Evolutionary conservation across 1,284 basidiomycete genomes (phyloP), one percentile per base, ranked within the genome.

Genomic region (Sanghuangporus baumii): DNA sequence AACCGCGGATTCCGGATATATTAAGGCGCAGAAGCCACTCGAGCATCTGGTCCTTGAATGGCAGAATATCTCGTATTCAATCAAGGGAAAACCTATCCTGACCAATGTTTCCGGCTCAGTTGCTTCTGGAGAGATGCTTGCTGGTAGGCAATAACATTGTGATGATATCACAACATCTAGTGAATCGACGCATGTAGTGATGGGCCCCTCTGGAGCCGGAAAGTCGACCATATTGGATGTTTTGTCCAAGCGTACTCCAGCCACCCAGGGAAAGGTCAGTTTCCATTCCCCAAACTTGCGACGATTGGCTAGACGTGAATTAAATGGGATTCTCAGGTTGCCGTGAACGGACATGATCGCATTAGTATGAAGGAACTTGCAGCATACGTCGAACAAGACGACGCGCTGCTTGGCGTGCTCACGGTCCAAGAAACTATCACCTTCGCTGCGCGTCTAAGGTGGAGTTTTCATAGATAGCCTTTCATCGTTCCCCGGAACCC

Each of bases 351-450:
- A 20, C 40, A 60, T 47, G 63, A 55, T 51, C 18, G 56, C 37
- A 46, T 66, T 8, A 58, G 71, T 65, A 64, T 72, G 70, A 57
- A 68, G 64, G 16, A 56, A 0, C 65, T 75, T 20, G 71, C 79
- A 16, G 75, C 79, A 6, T 87, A 85, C 67, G 84, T 86, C 36
- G 86, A 88, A 71, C 79, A 85, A 71, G 79, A 82, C 64, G 85
- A 88, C 66, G 79, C 85, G 0, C 74, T 87, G 3, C 75, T 85
- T 1, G 83, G 84, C 1, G 85, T 83, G 3, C 75, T 85, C 23
- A 86, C 87, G 3, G 86, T 88, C 3, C 76, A 81, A 2, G 87
- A 89, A 71, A 83, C 85, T 0, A 78, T 89, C 11, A 66, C 78
- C 9, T 88, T 86, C 67, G 83, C 86, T 0, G 80, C 86, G 0